Conservation (phyloP, 306 rosid species). For the Cucumis sativus region DNA sequence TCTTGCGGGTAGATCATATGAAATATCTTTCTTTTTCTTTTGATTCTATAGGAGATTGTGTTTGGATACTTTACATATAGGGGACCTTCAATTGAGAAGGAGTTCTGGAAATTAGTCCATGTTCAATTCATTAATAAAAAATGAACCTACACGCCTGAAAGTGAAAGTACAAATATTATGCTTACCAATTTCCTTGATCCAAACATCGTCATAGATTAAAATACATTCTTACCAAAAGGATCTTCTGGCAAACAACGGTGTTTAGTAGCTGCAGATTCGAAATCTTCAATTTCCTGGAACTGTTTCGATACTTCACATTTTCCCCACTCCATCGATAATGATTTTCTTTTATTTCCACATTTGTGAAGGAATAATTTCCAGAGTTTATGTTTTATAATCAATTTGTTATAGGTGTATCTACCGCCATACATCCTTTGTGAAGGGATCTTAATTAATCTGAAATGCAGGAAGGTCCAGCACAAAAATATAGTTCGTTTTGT, state of each 20-base stretch:
- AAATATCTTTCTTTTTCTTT: neutral
- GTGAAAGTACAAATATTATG: neutral
- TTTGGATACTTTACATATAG: neutral
- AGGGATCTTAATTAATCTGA: conserved; percentile 6
- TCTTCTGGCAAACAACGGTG: neutral
- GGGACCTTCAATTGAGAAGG: neutral
- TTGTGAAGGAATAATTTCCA: neutral
- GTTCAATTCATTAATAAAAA: neutral
- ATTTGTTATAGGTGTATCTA: conserved; percentile 1
- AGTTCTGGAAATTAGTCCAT: neutral
- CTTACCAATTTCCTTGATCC: neutral
- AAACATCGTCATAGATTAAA: neutral
- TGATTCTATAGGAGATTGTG: neutral
- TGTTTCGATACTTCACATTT: neutral
- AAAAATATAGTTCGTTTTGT: conserved; percentile 88
- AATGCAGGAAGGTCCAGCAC: conserved; percentile 83
- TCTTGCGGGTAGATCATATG: neutral
- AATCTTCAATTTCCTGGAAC: neutral
- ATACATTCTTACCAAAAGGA: neutral
- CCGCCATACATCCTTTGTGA: conserved; percentile 9
- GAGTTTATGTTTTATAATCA: neutral
- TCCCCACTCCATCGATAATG: neutral
- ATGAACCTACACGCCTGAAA: neutral
- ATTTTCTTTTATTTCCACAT: neutral
- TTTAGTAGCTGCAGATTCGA: neutral